Evolutionary conservation across 2,329 filamentous ascomycete species (phyloP).

Genomic region (Cadophora gregata): DNA sequence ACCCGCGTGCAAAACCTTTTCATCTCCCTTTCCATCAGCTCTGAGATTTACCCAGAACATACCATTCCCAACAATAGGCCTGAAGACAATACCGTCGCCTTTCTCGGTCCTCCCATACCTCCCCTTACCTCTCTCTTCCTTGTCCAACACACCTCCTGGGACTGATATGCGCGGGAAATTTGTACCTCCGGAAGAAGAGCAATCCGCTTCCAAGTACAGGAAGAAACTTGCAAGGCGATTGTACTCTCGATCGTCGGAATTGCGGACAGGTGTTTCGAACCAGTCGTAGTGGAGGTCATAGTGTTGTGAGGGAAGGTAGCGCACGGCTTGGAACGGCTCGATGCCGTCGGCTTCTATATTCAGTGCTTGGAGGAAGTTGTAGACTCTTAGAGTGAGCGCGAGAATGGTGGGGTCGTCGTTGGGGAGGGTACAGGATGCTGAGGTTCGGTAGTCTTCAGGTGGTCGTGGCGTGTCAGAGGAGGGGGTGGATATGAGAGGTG

Average conservation of each 20-base stretch:
- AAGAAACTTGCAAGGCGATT: not conserved
- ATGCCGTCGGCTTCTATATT: not conserved
- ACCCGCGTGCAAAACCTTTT: conserved; percentile 62
- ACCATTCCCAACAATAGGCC: conserved; percentile 53
- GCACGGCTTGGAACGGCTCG: not conserved
- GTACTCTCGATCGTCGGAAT: not conserved
- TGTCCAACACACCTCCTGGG: not conserved
- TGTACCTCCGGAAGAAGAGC: not conserved
- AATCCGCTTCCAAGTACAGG: not conserved
- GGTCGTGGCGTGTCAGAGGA: not conserved
- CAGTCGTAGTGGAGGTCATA: not conserved
- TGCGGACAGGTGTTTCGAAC: not conserved
- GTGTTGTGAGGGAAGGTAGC: not conserved
- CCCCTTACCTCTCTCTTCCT: not conserved
- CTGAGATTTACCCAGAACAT: conserved; percentile 65
- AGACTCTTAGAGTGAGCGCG: not conserved
- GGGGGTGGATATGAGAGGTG: not conserved
- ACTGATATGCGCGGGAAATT: not conserved
- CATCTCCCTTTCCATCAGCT: conserved; percentile 56
- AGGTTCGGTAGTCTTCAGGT: not conserved
- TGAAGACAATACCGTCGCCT: not conserved
- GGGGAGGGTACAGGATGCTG: not conserved
- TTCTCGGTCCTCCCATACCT: not conserved
- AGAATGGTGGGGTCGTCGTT: not conserved
- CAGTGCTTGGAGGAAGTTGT: not conserved